These are phyloP conservation scores for Parsonsia alboflavescens DNA, from an alignment of 257 asterid genomes.

Conservation along the genomic window DNA sequence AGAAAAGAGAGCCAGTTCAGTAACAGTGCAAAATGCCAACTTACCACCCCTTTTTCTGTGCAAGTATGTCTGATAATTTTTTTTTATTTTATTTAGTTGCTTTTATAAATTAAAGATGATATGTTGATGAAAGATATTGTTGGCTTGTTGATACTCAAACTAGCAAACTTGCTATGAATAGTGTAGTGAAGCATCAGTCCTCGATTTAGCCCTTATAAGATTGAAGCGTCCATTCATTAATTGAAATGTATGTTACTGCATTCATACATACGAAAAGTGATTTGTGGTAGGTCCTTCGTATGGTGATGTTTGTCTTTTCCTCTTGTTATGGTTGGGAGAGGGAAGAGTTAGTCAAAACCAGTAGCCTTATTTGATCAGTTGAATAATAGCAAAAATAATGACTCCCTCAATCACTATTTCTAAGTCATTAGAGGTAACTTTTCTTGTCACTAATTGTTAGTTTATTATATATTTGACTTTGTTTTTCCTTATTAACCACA, in stretches of 20 bases:
- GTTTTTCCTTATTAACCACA: no score
- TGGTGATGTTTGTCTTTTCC: neutral
- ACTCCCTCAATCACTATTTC: no score
- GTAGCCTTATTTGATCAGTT: neutral
- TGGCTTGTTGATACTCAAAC: neutral
- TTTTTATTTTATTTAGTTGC: conserved; percentile 17
- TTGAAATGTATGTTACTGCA: neutral
- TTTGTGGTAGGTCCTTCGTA: neutral
- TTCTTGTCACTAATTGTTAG: no score
- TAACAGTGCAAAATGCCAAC: conserved; percentile 32
- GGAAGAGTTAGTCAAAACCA: neutral
- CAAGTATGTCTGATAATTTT: conserved; percentile 55
- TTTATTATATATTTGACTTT: no score
- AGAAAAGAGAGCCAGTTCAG: conserved; percentile 51
- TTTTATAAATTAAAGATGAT: neutral
- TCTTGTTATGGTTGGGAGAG: neutral
- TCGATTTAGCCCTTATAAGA: neutral
- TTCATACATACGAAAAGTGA: neutral
- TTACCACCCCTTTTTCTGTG: conserved; percentile 69
- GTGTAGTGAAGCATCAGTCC: neutral
- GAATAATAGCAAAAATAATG: no score
- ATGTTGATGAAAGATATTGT: neutral
- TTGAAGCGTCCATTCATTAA: neutral
- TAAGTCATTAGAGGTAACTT: no score
- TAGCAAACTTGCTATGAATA: neutral